Base-by-base conservation (phyloP, 257 asterid genomes). In the Solanum tacnaense region DNA sequence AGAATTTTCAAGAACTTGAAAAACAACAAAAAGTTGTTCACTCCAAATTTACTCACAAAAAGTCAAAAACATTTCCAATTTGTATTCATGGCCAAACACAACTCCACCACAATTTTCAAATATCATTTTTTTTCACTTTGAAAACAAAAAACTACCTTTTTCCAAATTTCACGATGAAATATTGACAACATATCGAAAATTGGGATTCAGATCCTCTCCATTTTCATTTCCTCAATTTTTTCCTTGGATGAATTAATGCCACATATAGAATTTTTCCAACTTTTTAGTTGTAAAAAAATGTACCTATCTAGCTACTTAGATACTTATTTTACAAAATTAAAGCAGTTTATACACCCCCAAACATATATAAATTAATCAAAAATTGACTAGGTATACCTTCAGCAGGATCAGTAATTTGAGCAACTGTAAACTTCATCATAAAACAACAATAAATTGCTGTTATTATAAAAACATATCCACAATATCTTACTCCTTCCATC, bases 361-460 rank as follows among this genome's bases (percentile, higher is more conserved):
- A 13, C 31, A 74, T 21, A 74, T 20, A 35, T 34, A 16, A 73
- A 73, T 67, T 13, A 67, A 35, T 9, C 44, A 84, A 88, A 52
- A 27, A 15, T 58, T 62, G 29, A 11, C 71, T 62, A 62, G 32
- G 13, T 32, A 52, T 52, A 89, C 91, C 91, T 87, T 89, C 91
- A 87, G 88, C 38, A 36, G 91, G 89, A 74, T 89, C 87, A 73
- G 91, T 87, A 52, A 89, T 56, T 27, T 71, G 87, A 65, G 89
- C 76, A 82, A 52, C 67, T 29, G 72, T n/a, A 83, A 89, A 56
- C 1, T 70, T 3, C 10, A 81, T 46, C 87, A 83, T 31, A 70
- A 25, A 89, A 81, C 86, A 89, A 81, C 83, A 86, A 81, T 21
- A 70, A 83, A 81, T 86, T 31, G 71, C 13, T 6, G 65, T 60